These are phyloP conservation scores for Hericium coralloides DNA, from an alignment of 768 basidiomycete genomes.

Conservation along the genomic window DNA sequence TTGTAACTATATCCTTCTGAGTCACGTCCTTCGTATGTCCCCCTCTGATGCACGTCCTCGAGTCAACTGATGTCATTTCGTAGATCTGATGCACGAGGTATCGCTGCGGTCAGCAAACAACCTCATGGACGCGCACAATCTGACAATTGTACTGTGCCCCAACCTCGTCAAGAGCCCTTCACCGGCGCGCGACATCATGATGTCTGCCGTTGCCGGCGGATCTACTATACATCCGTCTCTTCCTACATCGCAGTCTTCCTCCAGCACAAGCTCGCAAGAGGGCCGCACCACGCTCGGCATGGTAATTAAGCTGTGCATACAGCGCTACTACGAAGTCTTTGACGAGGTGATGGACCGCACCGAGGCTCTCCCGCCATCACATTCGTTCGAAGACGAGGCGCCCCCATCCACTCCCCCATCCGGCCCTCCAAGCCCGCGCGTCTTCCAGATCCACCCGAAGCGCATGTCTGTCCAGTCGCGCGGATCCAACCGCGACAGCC, in stretches of 20 bases:
- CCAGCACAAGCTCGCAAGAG: conserved; percentile 25
- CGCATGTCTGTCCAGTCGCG: conserved; percentile 12
- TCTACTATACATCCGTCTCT: conserved; percentile 29
- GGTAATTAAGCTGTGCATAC: conserved; percentile 69
- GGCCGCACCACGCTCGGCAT: conserved; percentile 59
- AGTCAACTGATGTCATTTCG: background rate
- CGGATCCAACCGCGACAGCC: conserved; percentile 21
- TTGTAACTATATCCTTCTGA: conserved; percentile 68
- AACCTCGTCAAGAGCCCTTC: conserved; percentile 69
- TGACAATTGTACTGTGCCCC: conserved; percentile 70
- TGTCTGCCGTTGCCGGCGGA: conserved; percentile 54
- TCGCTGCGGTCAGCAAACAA: conserved; percentile 59
- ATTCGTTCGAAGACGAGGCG: conserved; percentile 9
- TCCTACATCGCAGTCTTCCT: conserved; percentile 13
- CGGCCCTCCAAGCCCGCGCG: conserved; percentile 3
- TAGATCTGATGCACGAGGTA: conserved; percentile 76
- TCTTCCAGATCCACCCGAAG: conserved; percentile 2
- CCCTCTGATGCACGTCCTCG: background rate
- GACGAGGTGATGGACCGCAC: conserved; percentile 70
- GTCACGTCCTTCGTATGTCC: conserved; percentile 33
- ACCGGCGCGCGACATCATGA: conserved; percentile 61
- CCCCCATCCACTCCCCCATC: conserved; percentile 4
- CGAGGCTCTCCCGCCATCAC: conserved; percentile 38
- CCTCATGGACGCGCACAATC: conserved; percentile 78
- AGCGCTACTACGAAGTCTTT: conserved; percentile 79